These are phyloP conservation scores for Cucumis hystrix DNA, from an alignment of 306 rosid species.

Conservation along the genomic window DNA sequence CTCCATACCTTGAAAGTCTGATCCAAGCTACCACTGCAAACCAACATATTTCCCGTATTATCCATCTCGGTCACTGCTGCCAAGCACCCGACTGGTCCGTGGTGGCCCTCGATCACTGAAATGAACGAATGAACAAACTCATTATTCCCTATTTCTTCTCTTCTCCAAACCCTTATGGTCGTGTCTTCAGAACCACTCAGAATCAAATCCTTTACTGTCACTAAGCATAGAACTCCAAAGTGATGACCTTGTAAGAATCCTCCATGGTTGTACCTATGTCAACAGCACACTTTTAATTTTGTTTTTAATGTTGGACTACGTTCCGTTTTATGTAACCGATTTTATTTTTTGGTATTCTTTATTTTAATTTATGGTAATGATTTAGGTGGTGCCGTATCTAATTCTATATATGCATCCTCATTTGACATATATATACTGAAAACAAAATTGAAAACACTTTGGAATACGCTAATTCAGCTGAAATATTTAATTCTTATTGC, in stretches of 20 bases:
- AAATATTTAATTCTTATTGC: too few species aligned
- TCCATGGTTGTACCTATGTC: conserved; percentile 23
- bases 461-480: too few species aligned
- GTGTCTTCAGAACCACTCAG: conserved; percentile 38
- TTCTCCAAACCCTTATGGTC: conserved; percentile 39
- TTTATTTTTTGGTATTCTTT: too few species aligned
- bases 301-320: too few species aligned
- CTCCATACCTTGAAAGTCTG: conserved; percentile 49
- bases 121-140: conserved; percentile 31
- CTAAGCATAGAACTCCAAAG: conserved; percentile 34
- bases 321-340: too few species aligned
- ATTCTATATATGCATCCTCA: too few species aligned
- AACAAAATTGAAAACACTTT: too few species aligned
- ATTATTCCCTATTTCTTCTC: conserved; percentile 31
- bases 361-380: too few species aligned
- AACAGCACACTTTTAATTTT: too few species aligned
- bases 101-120: conserved; percentile 37
- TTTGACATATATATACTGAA: too few species aligned
- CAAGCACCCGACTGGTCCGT: conserved; percentile 40
- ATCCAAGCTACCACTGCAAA: conserved; percentile 47
- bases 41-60: conserved; percentile 22
- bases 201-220: conserved; percentile 24
- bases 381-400: too few species aligned
- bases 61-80: conserved; percentile 33
- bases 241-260: conserved; percentile 47